Percentiles rank a stretch among this genome's conserved stretches.
These are phyloP conservation scores for Jacaranda mimosifolia DNA, from an alignment of 257 asterid species.

Conservation along the genomic window DNA sequence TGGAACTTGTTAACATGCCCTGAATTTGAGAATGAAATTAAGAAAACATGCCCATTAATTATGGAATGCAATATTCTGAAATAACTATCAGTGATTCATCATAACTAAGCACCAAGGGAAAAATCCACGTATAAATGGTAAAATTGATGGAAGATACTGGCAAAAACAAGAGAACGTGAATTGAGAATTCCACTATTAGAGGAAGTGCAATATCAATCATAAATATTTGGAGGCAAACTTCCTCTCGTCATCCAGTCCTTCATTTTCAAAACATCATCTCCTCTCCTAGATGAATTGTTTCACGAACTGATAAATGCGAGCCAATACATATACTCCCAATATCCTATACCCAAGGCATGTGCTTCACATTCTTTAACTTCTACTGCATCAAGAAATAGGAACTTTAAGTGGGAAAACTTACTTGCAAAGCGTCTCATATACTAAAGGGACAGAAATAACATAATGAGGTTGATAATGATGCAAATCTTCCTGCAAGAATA, in stretches of 20 bases:
- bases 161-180: not conserved
- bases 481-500: slow-evolving; percentile 78
- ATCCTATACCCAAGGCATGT: not conserved
- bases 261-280: not conserved
- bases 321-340: not conserved
- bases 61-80: not conserved
- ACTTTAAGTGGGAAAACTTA: slow-evolving; percentile 31
- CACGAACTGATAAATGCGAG: not conserved
- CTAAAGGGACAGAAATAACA: slow-evolving; percentile 86
- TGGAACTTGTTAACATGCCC: not conserved
- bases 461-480: slow-evolving; percentile 82
- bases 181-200: not conserved
- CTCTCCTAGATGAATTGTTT: not conserved
- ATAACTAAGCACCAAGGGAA: not conserved
- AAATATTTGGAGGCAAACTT: not conserved
- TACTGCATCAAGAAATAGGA: slow-evolving; percentile 3
- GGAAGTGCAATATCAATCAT: not conserved
- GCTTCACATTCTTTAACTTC: not conserved
- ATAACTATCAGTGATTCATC: not conserved
- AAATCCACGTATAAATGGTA: not conserved
- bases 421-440: slow-evolving; percentile 93
- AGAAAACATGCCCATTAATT: not conserved
- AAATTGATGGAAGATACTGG: not conserved
- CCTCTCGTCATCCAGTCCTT: not conserved
- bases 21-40: not conserved